phyloP scores from a whole-genome alignment of 352 stramenopile genomes.

The Globisporangium spinosum region DNA sequence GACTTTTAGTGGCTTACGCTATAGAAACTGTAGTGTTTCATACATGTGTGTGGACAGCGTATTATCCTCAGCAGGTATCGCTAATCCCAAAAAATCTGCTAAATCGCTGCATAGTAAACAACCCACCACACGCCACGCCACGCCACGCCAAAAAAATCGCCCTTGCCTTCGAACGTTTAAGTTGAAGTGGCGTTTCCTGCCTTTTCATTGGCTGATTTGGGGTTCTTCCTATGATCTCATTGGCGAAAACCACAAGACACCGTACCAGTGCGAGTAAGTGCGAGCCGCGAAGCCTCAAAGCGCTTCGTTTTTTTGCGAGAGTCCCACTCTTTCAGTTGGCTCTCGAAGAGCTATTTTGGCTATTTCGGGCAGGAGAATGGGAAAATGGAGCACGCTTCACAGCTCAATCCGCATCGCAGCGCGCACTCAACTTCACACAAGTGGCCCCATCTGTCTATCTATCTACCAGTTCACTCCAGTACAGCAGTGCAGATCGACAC shows the following conservation, averaged over 20 bases:
- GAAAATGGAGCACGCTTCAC: background rate
- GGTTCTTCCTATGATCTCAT: background rate
- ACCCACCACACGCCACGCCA: background rate
- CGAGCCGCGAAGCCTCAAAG: no score
- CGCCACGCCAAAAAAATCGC: background rate
- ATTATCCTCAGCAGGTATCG: background rate
- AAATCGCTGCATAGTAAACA: background rate
- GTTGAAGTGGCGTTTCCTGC: background rate
- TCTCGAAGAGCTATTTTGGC: background rate
- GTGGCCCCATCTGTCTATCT: background rate
- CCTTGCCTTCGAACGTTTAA: background rate
- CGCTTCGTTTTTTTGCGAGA: conserved; percentile 6
- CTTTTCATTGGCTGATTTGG: background rate
- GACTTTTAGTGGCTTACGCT: background rate
- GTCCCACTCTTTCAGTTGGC: background rate
- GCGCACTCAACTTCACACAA: background rate
- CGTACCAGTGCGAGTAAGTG: no score
- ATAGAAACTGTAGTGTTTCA: background rate
- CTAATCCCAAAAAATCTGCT: background rate
- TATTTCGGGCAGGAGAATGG: background rate
- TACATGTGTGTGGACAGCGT: background rate
- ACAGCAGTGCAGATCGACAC: background rate
- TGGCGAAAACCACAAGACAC: background rate
- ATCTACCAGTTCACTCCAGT: background rate
- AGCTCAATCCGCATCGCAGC: conserved; percentile 7